Conservation (phyloP, 768 basidiomycete species). For the Calocera cornea region DNA sequence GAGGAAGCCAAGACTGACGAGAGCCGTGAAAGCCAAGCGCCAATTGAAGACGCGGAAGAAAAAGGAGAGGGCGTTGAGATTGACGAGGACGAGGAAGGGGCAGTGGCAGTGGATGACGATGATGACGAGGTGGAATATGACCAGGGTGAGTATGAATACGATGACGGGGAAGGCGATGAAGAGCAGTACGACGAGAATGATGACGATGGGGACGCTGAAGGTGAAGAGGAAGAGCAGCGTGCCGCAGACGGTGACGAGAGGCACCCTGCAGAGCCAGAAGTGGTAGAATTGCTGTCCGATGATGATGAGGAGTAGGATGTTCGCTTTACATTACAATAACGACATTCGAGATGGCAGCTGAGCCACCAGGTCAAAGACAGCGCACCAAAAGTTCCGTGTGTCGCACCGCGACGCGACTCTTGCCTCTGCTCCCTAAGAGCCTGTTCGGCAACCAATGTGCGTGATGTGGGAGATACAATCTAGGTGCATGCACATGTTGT, state of each 20-base stretch:
- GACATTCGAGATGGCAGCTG: too few relatives aligned
- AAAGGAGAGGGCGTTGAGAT: neutral
- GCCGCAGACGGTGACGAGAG: neutral
- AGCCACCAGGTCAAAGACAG: neutral
- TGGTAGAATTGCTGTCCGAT: neutral
- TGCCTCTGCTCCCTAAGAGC: too few relatives aligned
- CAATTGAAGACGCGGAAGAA: conserved; percentile 39
- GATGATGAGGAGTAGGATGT: neutral
- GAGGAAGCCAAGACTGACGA: neutral
- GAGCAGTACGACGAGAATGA: conserved; percentile 4
- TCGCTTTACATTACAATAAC: neutral
- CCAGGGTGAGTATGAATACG: conserved; percentile 20
- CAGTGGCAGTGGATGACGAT: conserved; percentile 28
- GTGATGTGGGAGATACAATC: too few relatives aligned
- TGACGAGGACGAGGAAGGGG: neutral
- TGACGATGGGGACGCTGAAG: neutral
- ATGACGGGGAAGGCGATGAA: conserved; percentile 13
- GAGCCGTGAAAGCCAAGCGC: conserved; percentile 23
- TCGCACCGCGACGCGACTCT: too few relatives aligned
- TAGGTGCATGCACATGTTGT: too few relatives aligned
- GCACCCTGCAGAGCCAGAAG: neutral
- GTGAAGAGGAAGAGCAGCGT: neutral
- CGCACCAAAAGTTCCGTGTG: too few relatives aligned
- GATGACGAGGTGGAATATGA: conserved; percentile 30
- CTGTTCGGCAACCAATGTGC: too few relatives aligned